Evolutionary conservation across 208 protist species (phyloP).

Genomic region (Naegleria lovaniensis): DNA sequence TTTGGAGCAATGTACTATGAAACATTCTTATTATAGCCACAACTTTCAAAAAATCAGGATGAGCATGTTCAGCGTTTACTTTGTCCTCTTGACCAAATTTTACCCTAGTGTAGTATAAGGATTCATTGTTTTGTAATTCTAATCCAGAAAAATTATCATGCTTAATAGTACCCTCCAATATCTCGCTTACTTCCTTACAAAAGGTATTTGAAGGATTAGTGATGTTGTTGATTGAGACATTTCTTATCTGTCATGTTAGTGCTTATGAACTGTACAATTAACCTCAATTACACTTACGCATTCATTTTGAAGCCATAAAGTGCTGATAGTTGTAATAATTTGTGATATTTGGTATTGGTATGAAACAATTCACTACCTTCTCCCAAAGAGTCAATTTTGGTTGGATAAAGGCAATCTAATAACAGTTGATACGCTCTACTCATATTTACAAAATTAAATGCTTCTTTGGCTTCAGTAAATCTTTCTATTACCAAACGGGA

Average conservation of each 20-base stretch:
- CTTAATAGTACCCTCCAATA: neutral
- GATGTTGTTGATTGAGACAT: neutral
- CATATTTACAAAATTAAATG: neutral
- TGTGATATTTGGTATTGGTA: neutral
- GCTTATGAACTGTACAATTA: no score
- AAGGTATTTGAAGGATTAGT: neutral
- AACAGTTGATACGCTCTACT: neutral
- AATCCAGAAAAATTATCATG: neutral
- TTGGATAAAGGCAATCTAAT: neutral
- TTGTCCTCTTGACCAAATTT: neutral
- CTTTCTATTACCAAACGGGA: neutral
- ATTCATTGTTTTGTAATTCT: no score
- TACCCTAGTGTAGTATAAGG: neutral
- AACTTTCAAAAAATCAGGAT: neutral
- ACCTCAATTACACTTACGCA: neutral
- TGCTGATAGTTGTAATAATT: neutral
- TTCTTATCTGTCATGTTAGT: no score
- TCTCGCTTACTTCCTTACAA: neutral
- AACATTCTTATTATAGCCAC: neutral
- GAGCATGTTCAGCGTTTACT: no score
- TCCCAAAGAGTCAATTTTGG: neutral
- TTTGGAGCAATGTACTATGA: neutral
- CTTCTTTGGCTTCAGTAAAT: neutral
- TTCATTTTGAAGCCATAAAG: neutral
- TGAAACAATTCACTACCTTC: neutral